Conservation (phyloP, 2,329 filamentous ascomycete species). For the Pestalotiopsis sp. region DNA sequence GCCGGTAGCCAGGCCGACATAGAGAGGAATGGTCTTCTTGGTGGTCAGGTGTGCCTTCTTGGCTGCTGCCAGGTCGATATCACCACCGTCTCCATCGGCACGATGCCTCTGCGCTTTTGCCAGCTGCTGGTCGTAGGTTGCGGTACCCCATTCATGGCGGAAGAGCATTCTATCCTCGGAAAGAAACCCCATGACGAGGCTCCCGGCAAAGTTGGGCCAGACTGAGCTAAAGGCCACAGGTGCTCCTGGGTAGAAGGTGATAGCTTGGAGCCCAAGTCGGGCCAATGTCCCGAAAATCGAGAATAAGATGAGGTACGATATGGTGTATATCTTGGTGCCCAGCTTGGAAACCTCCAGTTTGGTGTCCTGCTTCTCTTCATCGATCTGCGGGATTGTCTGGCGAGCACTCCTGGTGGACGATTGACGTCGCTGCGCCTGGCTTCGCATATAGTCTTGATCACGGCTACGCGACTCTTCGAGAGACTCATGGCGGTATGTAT, state of each 20-base stretch:
- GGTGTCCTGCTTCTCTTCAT: background rate
- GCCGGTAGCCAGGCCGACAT: constrained; percentile 82
- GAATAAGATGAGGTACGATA: constrained; percentile 85
- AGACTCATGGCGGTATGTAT: constrained; percentile 38
- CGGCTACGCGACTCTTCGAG: constrained; percentile 39
- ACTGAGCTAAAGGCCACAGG: constrained; percentile 75
- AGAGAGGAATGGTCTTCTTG: constrained; percentile 88
- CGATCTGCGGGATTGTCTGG: background rate
- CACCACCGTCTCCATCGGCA: constrained; percentile 40
- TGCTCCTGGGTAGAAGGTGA: constrained; percentile 79
- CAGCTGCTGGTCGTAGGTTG: constrained; percentile 38
- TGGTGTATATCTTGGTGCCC: constrained; percentile 66
- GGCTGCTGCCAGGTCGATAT: constrained; percentile 43
- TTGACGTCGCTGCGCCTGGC: constrained; percentile 12
- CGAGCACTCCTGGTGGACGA: constrained; percentile 14
- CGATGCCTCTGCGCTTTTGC: constrained; percentile 34
- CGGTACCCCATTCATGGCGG: constrained; percentile 63
- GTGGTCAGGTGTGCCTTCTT: constrained; percentile 61
- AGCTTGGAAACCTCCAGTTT: constrained; percentile 45
- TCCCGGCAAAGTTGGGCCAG: constrained; percentile 88
- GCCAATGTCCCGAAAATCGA: constrained; percentile 83
- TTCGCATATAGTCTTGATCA: constrained; percentile 25
- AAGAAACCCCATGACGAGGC: constrained; percentile 83
- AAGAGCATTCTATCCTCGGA: constrained; percentile 79
- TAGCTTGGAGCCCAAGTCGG: constrained; percentile 75